phyloP scores from a whole-genome alignment of 176 grass and related monocot genomes.

The Rhynchospora pubera region DNA sequence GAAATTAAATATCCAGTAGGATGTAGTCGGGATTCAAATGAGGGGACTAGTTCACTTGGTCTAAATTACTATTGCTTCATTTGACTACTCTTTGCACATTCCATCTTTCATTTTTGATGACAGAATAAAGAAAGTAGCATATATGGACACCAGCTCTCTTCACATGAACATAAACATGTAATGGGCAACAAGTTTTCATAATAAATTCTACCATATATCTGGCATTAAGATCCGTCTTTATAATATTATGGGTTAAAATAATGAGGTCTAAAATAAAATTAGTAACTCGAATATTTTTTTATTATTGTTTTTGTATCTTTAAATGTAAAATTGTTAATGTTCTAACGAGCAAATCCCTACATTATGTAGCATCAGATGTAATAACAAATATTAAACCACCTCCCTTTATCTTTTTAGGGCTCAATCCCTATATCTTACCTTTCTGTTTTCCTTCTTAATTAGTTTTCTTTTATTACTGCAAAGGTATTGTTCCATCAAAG shows the following conservation, averaged over 20 bases:
- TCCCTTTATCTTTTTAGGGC: not conserved
- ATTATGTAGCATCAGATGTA: not conserved
- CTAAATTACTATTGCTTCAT: too few relatives aligned
- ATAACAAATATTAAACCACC: not conserved
- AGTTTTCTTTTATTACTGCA: not conserved
- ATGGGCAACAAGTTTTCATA: not conserved
- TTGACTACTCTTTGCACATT: not conserved
- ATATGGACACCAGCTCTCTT: not conserved
- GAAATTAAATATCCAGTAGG: too few relatives aligned
- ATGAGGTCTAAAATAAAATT: not conserved
- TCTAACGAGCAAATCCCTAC: not conserved
- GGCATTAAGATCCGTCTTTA: not conserved
- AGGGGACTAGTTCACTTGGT: too few relatives aligned
- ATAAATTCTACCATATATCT: not conserved
- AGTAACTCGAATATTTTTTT: too few relatives aligned
- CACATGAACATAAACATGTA: not conserved
- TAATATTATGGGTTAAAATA: not conserved
- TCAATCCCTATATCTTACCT: not conserved
- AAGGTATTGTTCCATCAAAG: constrained; percentile 22
- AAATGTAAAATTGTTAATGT: not conserved
- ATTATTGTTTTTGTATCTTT: not conserved
- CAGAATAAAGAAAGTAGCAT: not conserved
- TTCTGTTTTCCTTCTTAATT: not conserved
- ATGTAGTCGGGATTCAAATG: too few relatives aligned
- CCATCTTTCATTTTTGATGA: not conserved